Conservation (phyloP, 352 stramenopile species). For the Phytopythium delawarense region DNA sequence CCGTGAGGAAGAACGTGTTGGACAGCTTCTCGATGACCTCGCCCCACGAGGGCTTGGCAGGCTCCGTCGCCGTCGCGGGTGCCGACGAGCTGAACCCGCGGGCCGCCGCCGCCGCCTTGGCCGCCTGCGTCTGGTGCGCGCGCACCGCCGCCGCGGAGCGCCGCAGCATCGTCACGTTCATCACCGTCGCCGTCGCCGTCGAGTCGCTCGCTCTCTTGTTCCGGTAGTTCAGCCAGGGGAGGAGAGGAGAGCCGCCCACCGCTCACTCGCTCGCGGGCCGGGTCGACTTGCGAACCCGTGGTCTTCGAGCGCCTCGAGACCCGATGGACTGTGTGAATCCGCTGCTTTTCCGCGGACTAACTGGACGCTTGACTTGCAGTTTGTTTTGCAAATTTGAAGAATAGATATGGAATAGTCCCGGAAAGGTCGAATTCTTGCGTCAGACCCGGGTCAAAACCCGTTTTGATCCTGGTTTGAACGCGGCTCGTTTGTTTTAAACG, state of each 20-base stretch:
- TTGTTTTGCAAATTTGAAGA: too few relatives aligned
- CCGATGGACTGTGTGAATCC: background rate
- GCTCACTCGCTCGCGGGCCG: background rate
- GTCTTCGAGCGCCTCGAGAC: background rate
- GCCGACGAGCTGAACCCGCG: constrained; percentile 33
- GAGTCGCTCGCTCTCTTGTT: constrained; percentile 2
- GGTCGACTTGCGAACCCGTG: background rate
- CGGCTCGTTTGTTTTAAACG: too few relatives aligned
- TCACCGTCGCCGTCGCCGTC: constrained; percentile 10
- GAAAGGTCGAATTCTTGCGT: too few relatives aligned
- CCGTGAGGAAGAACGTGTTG: constrained; percentile 81
- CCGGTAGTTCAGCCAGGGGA: constrained; percentile 15
- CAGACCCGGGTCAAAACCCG: too few relatives aligned
- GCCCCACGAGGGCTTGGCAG: constrained; percentile 53
- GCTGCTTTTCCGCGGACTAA: too few relatives aligned
- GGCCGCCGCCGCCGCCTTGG: constrained; percentile 5
- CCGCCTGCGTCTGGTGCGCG: constrained; percentile 24
- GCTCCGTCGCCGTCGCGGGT: constrained; percentile 19
- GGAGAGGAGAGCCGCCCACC: constrained; percentile 1
- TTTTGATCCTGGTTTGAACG: too few relatives aligned
- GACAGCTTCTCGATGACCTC: constrained; percentile 80
- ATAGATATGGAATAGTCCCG: too few relatives aligned
- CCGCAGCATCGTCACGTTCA: constrained; percentile 57
- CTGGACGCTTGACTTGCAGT: too few relatives aligned
- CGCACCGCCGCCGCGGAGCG: constrained; percentile 41